Evolutionary conservation across 2,329 filamentous ascomycete species (phyloP), one percentile per base, ranked within the genome.

Genomic region (Exophiala viscosa): DNA sequence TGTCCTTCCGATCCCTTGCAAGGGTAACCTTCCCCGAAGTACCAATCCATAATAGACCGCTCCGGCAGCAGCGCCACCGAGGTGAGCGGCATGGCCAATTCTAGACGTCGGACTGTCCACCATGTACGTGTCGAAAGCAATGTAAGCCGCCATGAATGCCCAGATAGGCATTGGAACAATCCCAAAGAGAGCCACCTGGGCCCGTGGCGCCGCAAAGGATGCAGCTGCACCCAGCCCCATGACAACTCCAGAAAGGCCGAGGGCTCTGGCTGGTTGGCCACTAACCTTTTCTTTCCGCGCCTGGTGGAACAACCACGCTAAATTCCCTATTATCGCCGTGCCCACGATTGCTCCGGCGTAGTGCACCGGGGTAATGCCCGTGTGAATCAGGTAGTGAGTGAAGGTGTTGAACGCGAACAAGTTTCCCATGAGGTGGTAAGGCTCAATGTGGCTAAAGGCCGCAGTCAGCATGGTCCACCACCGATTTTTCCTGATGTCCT

Each of bases 381-480:
- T 18, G 5, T 2, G 8, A 18, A 55, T 35, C 18, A 57, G 23
- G 18, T 48, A 35, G 3, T 9, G n/a, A 15, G 50, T 50, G 23
- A 55, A 58, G 11, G 40, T 23, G n/a, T 28, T n/a, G 45, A 55
- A 55, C 8, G 31, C 23, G 6, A 43, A 28, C 35, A 48, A 7
- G 28, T 58, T 55, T 6, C 38, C 44, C 2, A 48, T 11, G 14
- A 58, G 20, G 23, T 55, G 55, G 8, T 14, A 9, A 15, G 34
- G 33, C 14, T 45, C 28, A 40, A 48, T 52, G 38, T 55, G 55
- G 31, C 49, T 55, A 38, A 58, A 58, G 5, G 47, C 43, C 10
- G 50, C 14, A 32, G 51, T 54, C 31, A 57, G 13, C 43, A 57
- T 38, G 28, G 46, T 57, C 54, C 54, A 57, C 42, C 36, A 51